phyloP scores from a whole-genome alignment of 2,329 filamentous ascomycete genomes.

The Curvularia spicifera region DNA sequence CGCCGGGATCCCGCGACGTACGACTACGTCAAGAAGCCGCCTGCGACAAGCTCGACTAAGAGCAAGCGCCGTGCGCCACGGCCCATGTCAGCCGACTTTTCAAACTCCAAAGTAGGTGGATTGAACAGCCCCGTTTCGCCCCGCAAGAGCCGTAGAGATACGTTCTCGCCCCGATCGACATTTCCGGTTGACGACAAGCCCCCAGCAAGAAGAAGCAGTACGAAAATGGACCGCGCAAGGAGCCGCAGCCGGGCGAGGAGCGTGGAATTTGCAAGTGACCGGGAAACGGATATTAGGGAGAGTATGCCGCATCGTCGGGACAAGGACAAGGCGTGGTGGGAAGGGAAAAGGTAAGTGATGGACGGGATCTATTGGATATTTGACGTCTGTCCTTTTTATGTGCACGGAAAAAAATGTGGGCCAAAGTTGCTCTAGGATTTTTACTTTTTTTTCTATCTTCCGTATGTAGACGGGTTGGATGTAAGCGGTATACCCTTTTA shows the following conservation, averaged over 20 bases:
- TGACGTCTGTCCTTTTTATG: not conserved
- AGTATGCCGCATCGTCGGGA: conserved; percentile 44
- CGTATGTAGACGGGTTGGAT: conserved; percentile 10
- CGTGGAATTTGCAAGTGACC: conserved; percentile 34
- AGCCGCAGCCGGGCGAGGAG: conserved; percentile 32
- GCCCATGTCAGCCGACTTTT: conserved; percentile 27
- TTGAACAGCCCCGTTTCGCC: conserved; percentile 9
- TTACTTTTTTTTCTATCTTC: not conserved
- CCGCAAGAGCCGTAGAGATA: conserved; percentile 25
- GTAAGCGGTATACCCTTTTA: conserved; percentile 19
- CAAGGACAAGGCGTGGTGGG: conserved; percentile 47
- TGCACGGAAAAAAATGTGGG: not conserved
- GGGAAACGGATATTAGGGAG: conserved; percentile 43
- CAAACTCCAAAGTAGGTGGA: conserved; percentile 14
- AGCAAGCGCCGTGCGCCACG: conserved; percentile 23
- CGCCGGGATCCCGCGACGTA: conserved; percentile 52
- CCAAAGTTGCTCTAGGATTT: not conserved
- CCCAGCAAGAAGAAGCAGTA: conserved; percentile 18
- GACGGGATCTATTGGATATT: not conserved
- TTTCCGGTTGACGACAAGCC: conserved; percentile 27
- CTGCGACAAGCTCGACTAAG: conserved; percentile 31
- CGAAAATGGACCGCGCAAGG: conserved; percentile 21
- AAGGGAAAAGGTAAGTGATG: conserved; percentile 26
- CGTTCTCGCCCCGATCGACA: conserved; percentile 31
- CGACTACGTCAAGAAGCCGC: conserved; percentile 49